Evolutionary conservation across 2,329 filamentous ascomycete genomes (phyloP).

Genomic region (Fusarium piperis): DNA sequence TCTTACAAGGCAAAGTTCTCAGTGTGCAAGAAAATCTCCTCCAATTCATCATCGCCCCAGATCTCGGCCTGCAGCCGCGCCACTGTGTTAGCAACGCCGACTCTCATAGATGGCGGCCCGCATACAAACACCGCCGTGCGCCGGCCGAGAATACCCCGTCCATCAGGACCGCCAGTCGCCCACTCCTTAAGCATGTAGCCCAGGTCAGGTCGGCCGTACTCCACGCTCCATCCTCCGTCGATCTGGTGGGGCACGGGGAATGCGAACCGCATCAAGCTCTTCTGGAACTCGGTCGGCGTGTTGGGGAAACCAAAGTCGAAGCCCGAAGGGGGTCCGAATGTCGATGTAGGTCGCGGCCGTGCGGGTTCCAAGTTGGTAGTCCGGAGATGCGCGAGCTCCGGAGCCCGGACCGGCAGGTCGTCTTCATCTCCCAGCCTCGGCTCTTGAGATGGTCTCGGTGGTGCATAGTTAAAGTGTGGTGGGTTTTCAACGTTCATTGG

Average conservation of each 20-base stretch:
- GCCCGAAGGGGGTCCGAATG: conserved; percentile 68
- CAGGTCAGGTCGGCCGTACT: conserved; percentile 90
- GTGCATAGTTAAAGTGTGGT: conserved; percentile 69
- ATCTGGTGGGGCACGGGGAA: conserved; percentile 77
- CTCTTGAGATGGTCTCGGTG: conserved; percentile 45
- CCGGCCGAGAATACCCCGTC: conserved; percentile 76
- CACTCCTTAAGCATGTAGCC: conserved; percentile 87
- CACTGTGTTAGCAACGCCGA: conserved; percentile 87
- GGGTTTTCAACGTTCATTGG: conserved; percentile 59
- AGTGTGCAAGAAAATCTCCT: conserved; percentile 93
- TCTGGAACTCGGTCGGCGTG: conserved; percentile 88
- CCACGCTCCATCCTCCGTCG: conserved; percentile 86
- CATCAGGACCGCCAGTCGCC: conserved; percentile 75
- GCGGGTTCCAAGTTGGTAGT: conserved; percentile 49
- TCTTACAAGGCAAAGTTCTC: conserved; percentile 88
- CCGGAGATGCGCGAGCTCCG: conserved; percentile 68
- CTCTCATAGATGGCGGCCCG: conserved; percentile 85
- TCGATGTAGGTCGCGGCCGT: conserved; percentile 60
- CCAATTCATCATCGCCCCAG: conserved; percentile 78
- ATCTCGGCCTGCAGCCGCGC: conserved; percentile 85
- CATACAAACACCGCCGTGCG: conserved; percentile 93
- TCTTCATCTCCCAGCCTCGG: conserved; percentile 33
- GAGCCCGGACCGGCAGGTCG: conserved; percentile 51
- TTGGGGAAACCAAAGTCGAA: conserved; percentile 85
- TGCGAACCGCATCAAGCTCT: conserved; percentile 89